Conservation (phyloP, 495 filamentous ascomycete genomes). For the Pyrenopolyporus hunteri region DNA sequence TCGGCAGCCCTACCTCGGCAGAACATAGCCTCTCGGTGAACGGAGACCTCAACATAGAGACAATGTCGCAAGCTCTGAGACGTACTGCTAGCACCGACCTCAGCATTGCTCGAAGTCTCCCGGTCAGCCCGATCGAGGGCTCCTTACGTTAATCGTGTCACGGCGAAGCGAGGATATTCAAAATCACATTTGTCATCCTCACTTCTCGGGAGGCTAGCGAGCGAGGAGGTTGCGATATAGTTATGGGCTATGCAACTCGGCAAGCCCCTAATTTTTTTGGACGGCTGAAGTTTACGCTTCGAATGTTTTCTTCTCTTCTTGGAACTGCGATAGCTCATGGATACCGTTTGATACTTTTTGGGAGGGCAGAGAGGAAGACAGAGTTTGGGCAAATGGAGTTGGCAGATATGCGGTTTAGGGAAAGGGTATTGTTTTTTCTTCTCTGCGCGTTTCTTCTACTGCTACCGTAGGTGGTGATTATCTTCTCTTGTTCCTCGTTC, state of each 20-base stretch:
- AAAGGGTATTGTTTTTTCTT: slow-evolving; percentile 19
- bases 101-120: slow-evolving; percentile 64
- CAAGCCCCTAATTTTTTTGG: slow-evolving; percentile 19
- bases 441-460: background rate
- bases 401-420: slow-evolving; percentile 31
- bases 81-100: slow-evolving; percentile 84
- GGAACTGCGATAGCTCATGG: slow-evolving; percentile 35
- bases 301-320: slow-evolving; percentile 25
- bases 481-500: too few relatives aligned
- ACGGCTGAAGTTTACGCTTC: slow-evolving; percentile 13
- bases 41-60: slow-evolving; percentile 84
- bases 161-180: background rate
- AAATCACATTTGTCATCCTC: background rate
- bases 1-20: slow-evolving; percentile 55
- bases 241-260: slow-evolving; percentile 9
- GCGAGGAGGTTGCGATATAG: slow-evolving; percentile 15
- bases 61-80: slow-evolving; percentile 84
- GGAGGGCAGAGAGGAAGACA: slow-evolving; percentile 24
- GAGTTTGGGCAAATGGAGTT: slow-evolving; percentile 39
- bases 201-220: background rate
- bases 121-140: slow-evolving; percentile 62
- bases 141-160: slow-evolving; percentile 31
- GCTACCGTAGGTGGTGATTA: too few relatives aligned
- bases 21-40: slow-evolving; percentile 47
- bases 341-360: slow-evolving; percentile 40